Evolutionary conservation across 2,329 filamentous ascomycete genomes (phyloP), one percentile per base, ranked within the genome.

Genomic region (Diaporthe citri): DNA sequence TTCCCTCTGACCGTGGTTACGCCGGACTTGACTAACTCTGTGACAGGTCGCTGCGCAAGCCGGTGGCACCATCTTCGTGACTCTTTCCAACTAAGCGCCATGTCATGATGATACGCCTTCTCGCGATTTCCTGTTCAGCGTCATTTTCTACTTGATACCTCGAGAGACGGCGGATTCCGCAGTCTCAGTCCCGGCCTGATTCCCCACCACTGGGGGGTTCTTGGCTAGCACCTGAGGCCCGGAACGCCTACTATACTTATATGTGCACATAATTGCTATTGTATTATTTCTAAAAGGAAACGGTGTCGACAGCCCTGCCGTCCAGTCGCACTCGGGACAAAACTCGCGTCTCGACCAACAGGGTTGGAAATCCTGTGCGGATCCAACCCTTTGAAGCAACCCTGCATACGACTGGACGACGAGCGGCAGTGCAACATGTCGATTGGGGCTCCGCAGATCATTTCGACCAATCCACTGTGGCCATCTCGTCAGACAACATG

Each of bases 231-330:
- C 55, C 41, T 57, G 72, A 70, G 72, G 59, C 67, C 46, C 59
- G 59, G 70, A 52, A 55, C 70, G 57, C 72, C 28, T 28, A 67
- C 55, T 56, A 75, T 67, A 64, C 56, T 52, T 75, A 73, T 67
- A 71, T 71, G 39, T 76, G 75, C 71, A 75, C 75, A 76, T 76
- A 76, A 76, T 76, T 71, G 73, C 75, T 76, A 76, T 75, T 72
- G 72, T 71, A 72, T 73, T 71, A 64, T 71, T 74, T 74, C 46
- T 69, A 69, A 69, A 69, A 69, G 66, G 73, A 67, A 75, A 74
- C 62, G 51, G 71, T 46, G 56, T 48, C 64, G 46, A 57, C 66
- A 43, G 62, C 34, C 25, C 41, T 31, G 55, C 28, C 55, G 28
- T 43, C 55, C 52, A 48, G 69, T 48, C 69, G 31, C 7, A 48